Evolutionary conservation across 1,284 basidiomycete genomes (phyloP).

Genomic region (Ganoderma boninense): DNA sequence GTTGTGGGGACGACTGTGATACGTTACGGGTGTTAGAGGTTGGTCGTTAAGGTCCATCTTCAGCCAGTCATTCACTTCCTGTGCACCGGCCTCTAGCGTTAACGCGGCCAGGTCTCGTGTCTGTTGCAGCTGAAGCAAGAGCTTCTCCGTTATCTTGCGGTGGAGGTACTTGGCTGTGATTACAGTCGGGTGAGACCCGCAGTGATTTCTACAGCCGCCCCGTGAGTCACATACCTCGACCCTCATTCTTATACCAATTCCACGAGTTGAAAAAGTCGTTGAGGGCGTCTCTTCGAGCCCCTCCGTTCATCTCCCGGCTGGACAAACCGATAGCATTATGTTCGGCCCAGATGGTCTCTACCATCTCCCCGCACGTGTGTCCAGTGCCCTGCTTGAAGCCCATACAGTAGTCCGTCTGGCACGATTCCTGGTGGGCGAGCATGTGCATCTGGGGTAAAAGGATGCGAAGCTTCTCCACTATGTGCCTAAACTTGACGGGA

Average conservation of each 20-base stretch:
- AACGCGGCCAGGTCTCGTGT: not conserved
- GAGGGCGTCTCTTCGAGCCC: not conserved
- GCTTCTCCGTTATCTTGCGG: not conserved
- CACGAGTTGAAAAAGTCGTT: not conserved
- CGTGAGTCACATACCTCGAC: not conserved
- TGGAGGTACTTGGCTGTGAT: not conserved
- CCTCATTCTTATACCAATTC: not conserved
- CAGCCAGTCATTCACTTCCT: not conserved
- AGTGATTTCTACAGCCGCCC: too few relatives aligned
- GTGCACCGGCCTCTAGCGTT: too few relatives aligned
- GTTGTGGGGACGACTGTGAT: not conserved
- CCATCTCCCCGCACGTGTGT: not conserved
- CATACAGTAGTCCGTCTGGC: not conserved
- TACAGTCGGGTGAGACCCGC: too few relatives aligned
- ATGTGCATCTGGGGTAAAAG: not conserved
- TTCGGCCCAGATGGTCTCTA: not conserved
- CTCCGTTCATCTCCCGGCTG: not conserved
- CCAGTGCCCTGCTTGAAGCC: not conserved
- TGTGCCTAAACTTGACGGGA: not conserved
- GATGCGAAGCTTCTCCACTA: not conserved
- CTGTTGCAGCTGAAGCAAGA: not conserved
- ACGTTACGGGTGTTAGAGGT: not conserved
- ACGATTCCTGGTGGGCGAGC: not conserved
- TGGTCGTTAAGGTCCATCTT: not conserved
- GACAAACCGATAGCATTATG: not conserved